These are phyloP conservation scores for Thamnidium elegans DNA, from an alignment of 192 early-diverging fungal genomes.

Conservation along the genomic window DNA sequence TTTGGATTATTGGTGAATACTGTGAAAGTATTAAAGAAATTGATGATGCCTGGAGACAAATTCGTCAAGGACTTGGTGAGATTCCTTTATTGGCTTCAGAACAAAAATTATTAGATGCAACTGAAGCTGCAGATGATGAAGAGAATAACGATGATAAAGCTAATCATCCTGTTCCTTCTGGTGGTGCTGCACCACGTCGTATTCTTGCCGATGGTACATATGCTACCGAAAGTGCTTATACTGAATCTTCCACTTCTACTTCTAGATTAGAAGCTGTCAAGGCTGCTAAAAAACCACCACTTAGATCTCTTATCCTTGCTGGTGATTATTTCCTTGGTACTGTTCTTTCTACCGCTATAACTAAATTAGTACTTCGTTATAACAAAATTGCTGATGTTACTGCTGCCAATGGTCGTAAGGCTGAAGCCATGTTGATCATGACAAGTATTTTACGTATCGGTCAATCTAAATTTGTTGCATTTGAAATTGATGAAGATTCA, in stretches of 20 bases:
- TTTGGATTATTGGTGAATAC: conserved; percentile 99
- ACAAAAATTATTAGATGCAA: conserved; percentile 78
- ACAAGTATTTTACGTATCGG: conserved; percentile 92
- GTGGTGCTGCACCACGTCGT: conserved; percentile 58
- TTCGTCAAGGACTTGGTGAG: conserved; percentile 84
- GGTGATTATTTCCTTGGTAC: conserved; percentile 93
- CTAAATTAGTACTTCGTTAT: conserved; percentile 87
- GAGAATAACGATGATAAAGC: conserved; percentile 32
- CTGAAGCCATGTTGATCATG: conserved; percentile 99
- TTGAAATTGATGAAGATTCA: conserved; percentile 97
- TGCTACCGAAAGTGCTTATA: conserved; percentile 91
- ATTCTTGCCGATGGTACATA: conserved; percentile 97
- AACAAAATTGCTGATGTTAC: conserved; percentile 45
- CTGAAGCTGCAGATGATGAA: conserved; percentile 51
- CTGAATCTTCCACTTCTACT: conserved; percentile 46
- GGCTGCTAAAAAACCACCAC: conserved; percentile 65
- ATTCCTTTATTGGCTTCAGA: conserved; percentile 94
- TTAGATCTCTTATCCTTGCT: conserved; percentile 79
- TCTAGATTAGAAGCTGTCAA: conserved; percentile 49
- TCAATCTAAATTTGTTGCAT: conserved; percentile 77
- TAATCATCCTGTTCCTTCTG: conserved; percentile 11
- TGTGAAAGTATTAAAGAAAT: conserved; percentile 74
- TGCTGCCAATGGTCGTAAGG: conserved; percentile 74
- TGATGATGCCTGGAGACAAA: conserved; percentile 77
- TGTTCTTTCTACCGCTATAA: conserved; percentile 85